Conservation (phyloP, 1,284 basidiomycete species). For the Cryptococcus sp. region DNA sequence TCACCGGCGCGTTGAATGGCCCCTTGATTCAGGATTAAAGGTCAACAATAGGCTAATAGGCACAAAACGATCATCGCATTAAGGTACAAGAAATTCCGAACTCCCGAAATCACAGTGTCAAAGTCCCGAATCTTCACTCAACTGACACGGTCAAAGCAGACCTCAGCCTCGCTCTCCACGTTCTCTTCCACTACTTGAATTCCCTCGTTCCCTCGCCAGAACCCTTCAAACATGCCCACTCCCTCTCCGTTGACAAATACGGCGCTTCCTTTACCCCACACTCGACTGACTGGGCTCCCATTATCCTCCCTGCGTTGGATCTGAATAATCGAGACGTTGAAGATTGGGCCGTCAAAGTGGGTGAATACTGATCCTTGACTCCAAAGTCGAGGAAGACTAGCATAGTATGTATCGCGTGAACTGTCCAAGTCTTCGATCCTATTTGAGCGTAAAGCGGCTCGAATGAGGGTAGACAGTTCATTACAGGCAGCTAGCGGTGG, state of each 20-base stretch:
- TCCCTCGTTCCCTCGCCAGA: conserved; percentile 8
- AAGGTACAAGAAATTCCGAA: too few species aligned
- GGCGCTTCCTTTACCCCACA: conserved; percentile 1
- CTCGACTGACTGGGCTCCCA: not conserved
- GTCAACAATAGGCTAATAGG: too few species aligned
- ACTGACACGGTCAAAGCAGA: conserved; percentile 15
- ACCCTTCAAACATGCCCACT: conserved; percentile 19
- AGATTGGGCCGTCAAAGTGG: conserved; percentile 16
- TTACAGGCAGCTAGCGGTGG: too few species aligned
- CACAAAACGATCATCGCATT: too few species aligned
- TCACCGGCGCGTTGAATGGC: too few species aligned
- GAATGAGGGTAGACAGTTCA: too few species aligned
- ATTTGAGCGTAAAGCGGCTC: too few species aligned
- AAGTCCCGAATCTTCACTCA: too few species aligned
- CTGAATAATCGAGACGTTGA: conserved; percentile 6
- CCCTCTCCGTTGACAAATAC: conserved; percentile 11
- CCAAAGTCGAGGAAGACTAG: not conserved
- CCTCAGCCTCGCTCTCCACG: conserved; percentile 19
- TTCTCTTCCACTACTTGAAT: conserved; percentile 2
- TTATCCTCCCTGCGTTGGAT: too few species aligned
- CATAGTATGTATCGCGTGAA: not conserved
- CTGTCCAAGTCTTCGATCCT: too few species aligned
- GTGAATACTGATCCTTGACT: conserved; percentile 12
- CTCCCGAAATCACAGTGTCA: too few species aligned
- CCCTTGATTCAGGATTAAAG: too few species aligned